Conservation (phyloP, 2,329 filamentous ascomycete species). For the Ilyonectria robusta region DNA sequence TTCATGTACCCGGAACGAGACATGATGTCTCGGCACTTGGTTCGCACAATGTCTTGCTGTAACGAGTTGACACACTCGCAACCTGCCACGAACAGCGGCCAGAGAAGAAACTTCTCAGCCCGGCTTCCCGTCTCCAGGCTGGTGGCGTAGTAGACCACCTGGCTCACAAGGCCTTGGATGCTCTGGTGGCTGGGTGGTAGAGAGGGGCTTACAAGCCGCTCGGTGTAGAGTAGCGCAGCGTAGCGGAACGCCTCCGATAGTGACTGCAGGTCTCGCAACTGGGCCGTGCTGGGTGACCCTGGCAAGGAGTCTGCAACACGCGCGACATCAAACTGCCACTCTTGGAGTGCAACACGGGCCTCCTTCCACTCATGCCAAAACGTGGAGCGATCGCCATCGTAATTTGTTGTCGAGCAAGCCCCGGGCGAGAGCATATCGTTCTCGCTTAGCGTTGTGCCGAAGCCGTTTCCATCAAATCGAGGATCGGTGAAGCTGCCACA, state of each 20-base stretch:
- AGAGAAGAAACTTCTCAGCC: slow-evolving; percentile 90
- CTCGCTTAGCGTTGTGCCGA: slow-evolving; percentile 69
- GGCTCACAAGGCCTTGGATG: slow-evolving; percentile 86
- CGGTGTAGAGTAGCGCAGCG: slow-evolving; percentile 89
- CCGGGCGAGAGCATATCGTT: slow-evolving; percentile 65
- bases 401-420: slow-evolving; percentile 59
- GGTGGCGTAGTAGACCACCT: slow-evolving; percentile 87
- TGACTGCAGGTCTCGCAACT: slow-evolving; percentile 82
- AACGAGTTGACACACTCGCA: slow-evolving; percentile 88
- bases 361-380: slow-evolving; percentile 93
- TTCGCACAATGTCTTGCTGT: slow-evolving; percentile 84
- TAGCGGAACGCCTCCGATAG: slow-evolving; percentile 94
- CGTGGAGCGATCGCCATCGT: slow-evolving; percentile 72
- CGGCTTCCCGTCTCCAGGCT: slow-evolving; percentile 79
- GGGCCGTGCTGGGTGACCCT: slow-evolving; percentile 66
- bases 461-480: slow-evolving; percentile 78
- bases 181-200: slow-evolving; percentile 80
- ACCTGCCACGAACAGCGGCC: slow-evolving; percentile 92
- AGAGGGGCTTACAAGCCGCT: slow-evolving; percentile 85
- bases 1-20: slow-evolving; percentile 93
- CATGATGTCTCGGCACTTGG: slow-evolving; percentile 88
- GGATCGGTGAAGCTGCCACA: slow-evolving; percentile 61
- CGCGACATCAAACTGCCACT: slow-evolving; percentile 81
- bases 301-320: slow-evolving; percentile 67
- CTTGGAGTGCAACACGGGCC: slow-evolving; percentile 80